Conservation (phyloP, 73 alveolate species). For the Effrenium voratum region DNA sequence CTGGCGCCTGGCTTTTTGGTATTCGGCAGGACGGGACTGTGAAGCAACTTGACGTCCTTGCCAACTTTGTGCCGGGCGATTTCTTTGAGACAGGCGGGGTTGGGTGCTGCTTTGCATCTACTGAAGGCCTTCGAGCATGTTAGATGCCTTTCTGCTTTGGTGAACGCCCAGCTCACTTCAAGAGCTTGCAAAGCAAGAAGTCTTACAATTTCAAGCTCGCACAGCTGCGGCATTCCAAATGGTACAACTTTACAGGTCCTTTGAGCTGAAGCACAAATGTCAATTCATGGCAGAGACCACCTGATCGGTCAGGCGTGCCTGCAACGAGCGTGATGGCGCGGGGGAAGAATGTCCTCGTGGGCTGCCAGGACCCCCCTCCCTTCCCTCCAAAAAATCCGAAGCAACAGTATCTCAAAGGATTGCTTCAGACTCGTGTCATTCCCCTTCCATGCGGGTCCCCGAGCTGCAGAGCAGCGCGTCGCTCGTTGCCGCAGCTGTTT, state of each 20-base stretch:
- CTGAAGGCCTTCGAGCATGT: background rate
- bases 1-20: background rate
- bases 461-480: too few relatives aligned
- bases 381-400: too few relatives aligned
- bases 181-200: too few relatives aligned
- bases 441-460: too few relatives aligned
- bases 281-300: too few relatives aligned
- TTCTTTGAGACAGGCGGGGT: conserved; percentile 36
- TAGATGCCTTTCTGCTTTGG: background rate
- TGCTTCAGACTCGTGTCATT: too few relatives aligned
- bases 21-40: conserved; percentile 26
- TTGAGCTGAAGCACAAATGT: too few relatives aligned
- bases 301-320: conserved; percentile 50
- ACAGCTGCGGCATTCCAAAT: too few relatives aligned
- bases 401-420: too few relatives aligned
- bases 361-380: conserved; percentile 40
- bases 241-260: too few relatives aligned
- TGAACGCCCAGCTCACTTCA: too few relatives aligned
- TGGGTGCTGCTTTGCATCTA: background rate
- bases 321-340: conserved; percentile 65
- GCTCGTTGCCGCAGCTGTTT: background rate
- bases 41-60: conserved; percentile 70
- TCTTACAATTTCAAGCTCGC: too few relatives aligned
- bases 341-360: conserved; percentile 85
- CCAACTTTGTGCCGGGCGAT: conserved; percentile 52